These are phyloP conservation scores for Tripidium arundinaceum DNA, from an alignment of 202 grass and related monocot genomes.

Conservation along the genomic window DNA sequence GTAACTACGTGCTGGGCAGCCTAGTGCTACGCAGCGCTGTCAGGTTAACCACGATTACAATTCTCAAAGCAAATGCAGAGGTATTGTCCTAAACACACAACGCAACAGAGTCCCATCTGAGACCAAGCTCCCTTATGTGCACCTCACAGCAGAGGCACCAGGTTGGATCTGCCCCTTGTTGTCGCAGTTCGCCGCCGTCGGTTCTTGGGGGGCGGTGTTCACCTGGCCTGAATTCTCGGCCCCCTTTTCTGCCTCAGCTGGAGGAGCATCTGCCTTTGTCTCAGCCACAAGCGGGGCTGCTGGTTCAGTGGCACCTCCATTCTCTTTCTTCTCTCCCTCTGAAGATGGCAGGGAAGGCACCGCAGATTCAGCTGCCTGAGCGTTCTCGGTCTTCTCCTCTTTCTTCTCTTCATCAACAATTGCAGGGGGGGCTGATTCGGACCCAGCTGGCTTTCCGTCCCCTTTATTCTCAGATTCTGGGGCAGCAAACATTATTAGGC, in stretches of 20 bases:
- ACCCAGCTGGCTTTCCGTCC: constrained; percentile 17
- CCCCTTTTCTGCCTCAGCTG: constrained; percentile 15
- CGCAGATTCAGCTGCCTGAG: not conserved
- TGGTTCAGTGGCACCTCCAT: not conserved
- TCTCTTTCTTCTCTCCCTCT: constrained; percentile 27
- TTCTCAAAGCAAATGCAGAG: constrained; percentile 40
- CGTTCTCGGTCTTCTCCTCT: constrained; percentile 24
- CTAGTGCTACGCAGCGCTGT: constrained; percentile 32
- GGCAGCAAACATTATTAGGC: constrained; percentile 4
- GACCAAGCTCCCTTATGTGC: not conserved
- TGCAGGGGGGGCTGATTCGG: constrained; percentile 5
- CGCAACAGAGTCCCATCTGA: not conserved
- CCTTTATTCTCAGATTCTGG: not conserved
- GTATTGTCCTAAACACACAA: constrained; percentile 25
- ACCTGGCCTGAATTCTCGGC: not conserved
- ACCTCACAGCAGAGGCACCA: too few relatives aligned
- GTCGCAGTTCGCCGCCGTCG: constrained; percentile 3
- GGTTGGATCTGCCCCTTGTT: constrained; percentile 33
- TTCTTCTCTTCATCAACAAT: not conserved
- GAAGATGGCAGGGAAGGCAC: not conserved
- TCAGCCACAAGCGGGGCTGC: constrained; percentile 1
- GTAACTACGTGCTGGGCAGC: constrained; percentile 12
- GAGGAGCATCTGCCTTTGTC: constrained; percentile 11
- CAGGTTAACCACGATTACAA: constrained; percentile 44
- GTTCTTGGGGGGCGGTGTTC: not conserved